phyloP scores from a whole-genome alignment of 2,329 filamentous ascomycete species.

The Cercospora janseana region DNA sequence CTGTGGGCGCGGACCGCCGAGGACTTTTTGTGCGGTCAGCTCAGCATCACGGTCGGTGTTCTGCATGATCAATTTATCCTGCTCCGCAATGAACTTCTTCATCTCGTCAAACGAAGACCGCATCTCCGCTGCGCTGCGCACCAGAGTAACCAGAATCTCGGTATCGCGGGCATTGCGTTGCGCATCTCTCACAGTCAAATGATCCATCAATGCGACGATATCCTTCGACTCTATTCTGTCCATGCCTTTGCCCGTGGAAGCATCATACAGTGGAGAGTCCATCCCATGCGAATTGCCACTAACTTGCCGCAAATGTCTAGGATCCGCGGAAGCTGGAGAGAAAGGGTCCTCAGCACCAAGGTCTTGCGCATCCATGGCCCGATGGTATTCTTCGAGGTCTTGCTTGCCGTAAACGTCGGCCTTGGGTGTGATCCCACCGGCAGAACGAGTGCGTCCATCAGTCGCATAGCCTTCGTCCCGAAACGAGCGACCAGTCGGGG shows the following conservation, averaged over 20 bases:
- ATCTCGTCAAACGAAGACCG: conserved; percentile 93
- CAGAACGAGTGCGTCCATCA: conserved; percentile 54
- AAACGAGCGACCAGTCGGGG: conserved; percentile 56
- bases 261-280: conserved; percentile 84
- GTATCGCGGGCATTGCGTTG: conserved; percentile 95
- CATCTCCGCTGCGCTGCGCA: conserved; percentile 94
- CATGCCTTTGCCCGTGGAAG: conserved; percentile 79
- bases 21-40: conserved; percentile 73
- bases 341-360: conserved; percentile 62
- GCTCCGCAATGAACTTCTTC: conserved; percentile 85
- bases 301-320: conserved; percentile 63
- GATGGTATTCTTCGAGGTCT: conserved; percentile 53
- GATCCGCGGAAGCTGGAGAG: conserved; percentile 45
- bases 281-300: conserved; percentile 93
- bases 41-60: conserved; percentile 87
- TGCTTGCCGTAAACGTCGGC: conserved; percentile 54
- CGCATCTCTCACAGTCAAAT: conserved; percentile 93
- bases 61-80: conserved; percentile 84
- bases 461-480: conserved; percentile 94
- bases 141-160: conserved; percentile 90
- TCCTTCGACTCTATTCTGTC: conserved; percentile 94
- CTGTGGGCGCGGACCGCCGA: conserved; percentile 82
- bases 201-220: conserved; percentile 96
- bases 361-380: conserved; percentile 47
- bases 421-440: conserved; percentile 49